Conservation (phyloP, 2,329 filamentous ascomycete genomes). For the Cladobotryum protrusum region DNA sequence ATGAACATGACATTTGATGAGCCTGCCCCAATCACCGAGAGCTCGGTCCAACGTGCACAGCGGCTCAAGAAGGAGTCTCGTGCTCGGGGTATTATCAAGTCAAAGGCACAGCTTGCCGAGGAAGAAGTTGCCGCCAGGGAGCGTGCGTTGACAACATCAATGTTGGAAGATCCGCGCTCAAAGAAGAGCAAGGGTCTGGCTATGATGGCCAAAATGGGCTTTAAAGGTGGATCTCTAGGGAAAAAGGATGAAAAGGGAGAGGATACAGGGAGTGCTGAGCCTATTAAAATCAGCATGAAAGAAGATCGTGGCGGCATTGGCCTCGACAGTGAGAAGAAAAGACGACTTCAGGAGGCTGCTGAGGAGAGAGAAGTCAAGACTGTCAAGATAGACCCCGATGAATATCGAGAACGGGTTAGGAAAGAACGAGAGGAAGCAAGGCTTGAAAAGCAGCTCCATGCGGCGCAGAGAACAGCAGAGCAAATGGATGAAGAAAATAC, state of each 20-base stretch:
- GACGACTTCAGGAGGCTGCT: slow-evolving; percentile 61
- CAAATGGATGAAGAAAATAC: slow-evolving; percentile 56
- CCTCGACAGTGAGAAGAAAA: slow-evolving; percentile 74
- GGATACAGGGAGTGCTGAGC: slow-evolving; percentile 49
- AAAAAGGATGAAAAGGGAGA: slow-evolving; percentile 41
- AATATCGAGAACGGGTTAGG: slow-evolving; percentile 67
- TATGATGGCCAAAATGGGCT: slow-evolving; percentile 98
- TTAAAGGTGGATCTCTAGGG: slow-evolving; percentile 72
- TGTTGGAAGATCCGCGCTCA: slow-evolving; percentile 52
- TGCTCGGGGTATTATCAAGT: slow-evolving; percentile 61
- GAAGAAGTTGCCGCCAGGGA: slow-evolving; percentile 69
- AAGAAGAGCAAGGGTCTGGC: slow-evolving; percentile 77
- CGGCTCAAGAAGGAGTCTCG: slow-evolving; percentile 58
- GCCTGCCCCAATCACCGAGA: slow-evolving; percentile 46
- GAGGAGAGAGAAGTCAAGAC: slow-evolving; percentile 52
- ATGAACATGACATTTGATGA: slow-evolving; percentile 92
- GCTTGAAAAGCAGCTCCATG: slow-evolving; percentile 62
- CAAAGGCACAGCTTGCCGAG: slow-evolving; percentile 75
- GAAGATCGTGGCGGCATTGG: slow-evolving; percentile 80
- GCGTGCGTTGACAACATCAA: slow-evolving; percentile 65
- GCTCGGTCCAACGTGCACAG: slow-evolving; percentile 48
- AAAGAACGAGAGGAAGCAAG: slow-evolving; percentile 63
- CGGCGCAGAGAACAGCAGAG: slow-evolving; percentile 79
- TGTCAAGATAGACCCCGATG: slow-evolving; percentile 57
- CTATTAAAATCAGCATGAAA: slow-evolving; percentile 70